Evolutionary conservation across 2,329 filamentous ascomycete species (phyloP), one percentile per base, ranked within the genome.

Genomic region (Tetracladium maxilliforme): DNA sequence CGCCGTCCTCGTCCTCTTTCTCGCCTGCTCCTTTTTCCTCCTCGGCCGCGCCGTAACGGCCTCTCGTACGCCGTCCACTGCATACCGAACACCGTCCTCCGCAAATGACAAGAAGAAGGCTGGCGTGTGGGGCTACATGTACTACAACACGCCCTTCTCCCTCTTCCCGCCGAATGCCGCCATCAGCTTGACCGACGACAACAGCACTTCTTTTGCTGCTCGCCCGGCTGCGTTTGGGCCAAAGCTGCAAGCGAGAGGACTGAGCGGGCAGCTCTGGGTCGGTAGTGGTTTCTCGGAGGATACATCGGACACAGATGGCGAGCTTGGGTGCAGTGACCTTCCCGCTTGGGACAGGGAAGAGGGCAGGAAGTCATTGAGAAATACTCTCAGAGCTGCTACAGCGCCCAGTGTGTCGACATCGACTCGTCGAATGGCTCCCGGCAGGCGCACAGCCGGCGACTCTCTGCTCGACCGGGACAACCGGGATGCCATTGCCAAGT

Each of bases 131-230:
- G 58, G 64, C 19, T 56, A 81, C 34, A 71, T 81, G 50, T 75
- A 75, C 34, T 79, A 81, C 49, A 72, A 71, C 30, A 62, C 73
- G 5, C 76, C 86, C 1, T 81, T 86, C 35, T 84, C 82, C 12
- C 70, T 98, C 13, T 98, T 98, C 47, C 86, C 87, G 5, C 86
- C 86, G 4, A 93, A 90, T 35, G 90, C 90, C 23, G 80, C 92
- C 41, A 94, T 98, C 47, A 93, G 82, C 49, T 66, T 98, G 33
- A 93, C 86, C 43, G 84, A 95, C 51, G 90, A 98, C 52, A 98
- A 98, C 51, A 93, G 83, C 38, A 98, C 90, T 9, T 92, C 92
- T 39, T 98, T 98, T 54, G 64, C 92, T 28, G 86, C 90, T 21
- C 68, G 90, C 24, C 90, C 90, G 31, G 90, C 90, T 26, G 86